Percentiles rank a stretch among this genome's conserved stretches.
These are phyloP conservation scores for Lomentospora prolificans DNA, from an alignment of 2,329 filamentous ascomycete genomes.

Conservation along the genomic window DNA sequence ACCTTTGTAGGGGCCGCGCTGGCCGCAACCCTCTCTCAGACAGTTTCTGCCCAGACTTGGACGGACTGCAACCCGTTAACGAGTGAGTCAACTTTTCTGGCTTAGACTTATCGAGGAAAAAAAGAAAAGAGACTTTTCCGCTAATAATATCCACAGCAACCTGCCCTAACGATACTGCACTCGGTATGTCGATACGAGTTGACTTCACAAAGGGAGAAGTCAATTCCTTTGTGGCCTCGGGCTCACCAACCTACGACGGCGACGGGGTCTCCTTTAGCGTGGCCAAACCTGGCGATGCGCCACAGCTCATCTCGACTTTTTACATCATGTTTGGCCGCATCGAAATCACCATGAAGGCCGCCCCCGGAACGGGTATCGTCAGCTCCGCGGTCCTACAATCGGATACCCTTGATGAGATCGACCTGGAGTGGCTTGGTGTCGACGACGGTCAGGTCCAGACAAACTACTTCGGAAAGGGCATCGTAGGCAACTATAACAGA, in stretches of 20 bases:
- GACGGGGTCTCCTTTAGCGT: slow-evolving; percentile 80
- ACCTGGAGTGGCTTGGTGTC: slow-evolving; percentile 90
- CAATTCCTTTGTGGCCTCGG: slow-evolving; percentile 65
- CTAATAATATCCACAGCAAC: slow-evolving; percentile 25
- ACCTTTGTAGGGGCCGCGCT: slow-evolving; percentile 12
- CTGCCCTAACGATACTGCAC: slow-evolving; percentile 68
- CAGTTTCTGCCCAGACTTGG: slow-evolving; percentile 27
- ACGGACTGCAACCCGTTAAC: slow-evolving; percentile 29
- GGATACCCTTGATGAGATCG: slow-evolving; percentile 89
- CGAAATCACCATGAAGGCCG: slow-evolving; percentile 74
- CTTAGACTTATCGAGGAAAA: too few species aligned
- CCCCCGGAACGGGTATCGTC: slow-evolving; percentile 83
- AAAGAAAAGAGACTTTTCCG: too few species aligned
- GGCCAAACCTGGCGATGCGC: slow-evolving; percentile 66
- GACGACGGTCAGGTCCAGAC: slow-evolving; percentile 72
- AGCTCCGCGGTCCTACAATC: slow-evolving; percentile 87
- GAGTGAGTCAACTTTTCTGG: slow-evolving; percentile 18
- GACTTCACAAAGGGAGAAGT: slow-evolving; percentile 75
- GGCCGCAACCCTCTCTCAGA: slow-evolving; percentile 15
- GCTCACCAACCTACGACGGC: slow-evolving; percentile 57
- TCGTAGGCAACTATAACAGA: slow-evolving; percentile 76
- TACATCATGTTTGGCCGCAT: slow-evolving; percentile 99
- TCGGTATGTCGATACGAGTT: slow-evolving; percentile 72
- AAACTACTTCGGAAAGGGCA: slow-evolving; percentile 95
- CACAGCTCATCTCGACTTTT: slow-evolving; percentile 80